Base-by-base conservation (phyloP, 441 rosid genomes). In the Gossypium davidsonii region DNA sequence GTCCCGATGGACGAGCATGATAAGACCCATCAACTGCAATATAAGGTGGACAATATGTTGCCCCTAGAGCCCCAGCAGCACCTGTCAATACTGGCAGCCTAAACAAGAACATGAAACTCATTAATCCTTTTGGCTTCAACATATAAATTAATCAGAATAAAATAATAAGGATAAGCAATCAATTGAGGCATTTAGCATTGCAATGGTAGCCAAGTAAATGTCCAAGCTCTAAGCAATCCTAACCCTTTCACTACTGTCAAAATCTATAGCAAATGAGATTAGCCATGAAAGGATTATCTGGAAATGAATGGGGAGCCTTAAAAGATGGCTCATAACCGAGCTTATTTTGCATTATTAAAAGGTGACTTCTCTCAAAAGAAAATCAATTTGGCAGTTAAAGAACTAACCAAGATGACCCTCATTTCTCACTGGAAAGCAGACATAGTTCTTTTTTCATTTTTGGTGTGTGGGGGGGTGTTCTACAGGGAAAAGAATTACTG, bases 31-130 rank as follows among this genome's bases (percentile, higher is more conserved):
- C 95, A 67, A 88, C 87, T 56, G 90, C 58, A 68, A 92, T 79
- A 78, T 92, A 92, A 34, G 94, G 94, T 15, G 98, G 77, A 81
- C 94, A 85, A 83, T 92, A 91, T 14, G 92, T 44, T 56, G 91
- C 88, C 67, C 96, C 96, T 76, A 94, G 78, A 70, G 93, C 90
- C 80, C 98, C 97, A 0, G 96, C 84, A 49, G 97, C 90, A 76
- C 97, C 93, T 46, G 97, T 78, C 66, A 94, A 74, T 80, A 94
- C 85, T 49, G 98, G 98, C 67, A 94, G 79, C 99, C 99, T 94
- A 79, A 67, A 76, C 72, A 82, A 60, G 73, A 76, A 52, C 25
- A 48, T 25, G 42, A 28, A 60, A 28, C 8, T 60, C 21, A 31
- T 61, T 28, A 60, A 15, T 31, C 12, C 23, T 31, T 60, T 31